Conservation (phyloP, 768 basidiomycete species). For the Mycena chlorophos region DNA sequence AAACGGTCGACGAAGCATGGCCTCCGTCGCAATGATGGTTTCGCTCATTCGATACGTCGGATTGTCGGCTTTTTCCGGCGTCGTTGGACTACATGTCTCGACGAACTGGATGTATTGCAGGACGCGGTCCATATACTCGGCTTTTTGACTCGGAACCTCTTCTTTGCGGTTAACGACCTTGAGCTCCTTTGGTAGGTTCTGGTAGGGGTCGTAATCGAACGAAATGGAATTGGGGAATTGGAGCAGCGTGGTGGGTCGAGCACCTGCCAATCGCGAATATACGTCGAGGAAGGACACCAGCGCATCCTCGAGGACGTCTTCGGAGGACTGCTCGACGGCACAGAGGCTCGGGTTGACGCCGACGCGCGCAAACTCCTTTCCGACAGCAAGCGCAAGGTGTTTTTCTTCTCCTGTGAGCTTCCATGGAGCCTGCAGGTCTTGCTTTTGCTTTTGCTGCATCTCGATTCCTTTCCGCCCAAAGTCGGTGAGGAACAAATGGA, state of each 20-base stretch:
- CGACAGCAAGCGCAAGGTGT: constrained; percentile 5
- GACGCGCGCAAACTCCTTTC: constrained; percentile 5
- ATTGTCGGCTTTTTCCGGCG: not conserved
- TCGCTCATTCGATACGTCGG: not conserved
- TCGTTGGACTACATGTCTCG: not conserved
- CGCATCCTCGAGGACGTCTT: not conserved
- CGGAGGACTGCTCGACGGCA: not conserved
- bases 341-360: not conserved
- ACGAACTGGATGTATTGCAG: not conserved
- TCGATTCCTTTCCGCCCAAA: not conserved
- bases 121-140: not conserved
- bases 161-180: not conserved
- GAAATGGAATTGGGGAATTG: constrained; percentile 5
- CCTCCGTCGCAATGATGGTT: not conserved
- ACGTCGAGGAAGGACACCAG: not conserved
- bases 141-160: not conserved
- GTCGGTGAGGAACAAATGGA: constrained; percentile 29
- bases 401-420: constrained; percentile 16
- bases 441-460: constrained; percentile 2
- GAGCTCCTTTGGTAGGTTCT: not conserved
- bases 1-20: not conserved
- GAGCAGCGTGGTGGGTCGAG: not conserved
- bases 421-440: constrained; percentile 9
- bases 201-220: constrained; percentile 1
- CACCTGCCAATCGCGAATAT: not conserved